These are phyloP conservation scores for Nissolia schottii DNA, from an alignment of 306 rosid species.

Conservation along the genomic window DNA sequence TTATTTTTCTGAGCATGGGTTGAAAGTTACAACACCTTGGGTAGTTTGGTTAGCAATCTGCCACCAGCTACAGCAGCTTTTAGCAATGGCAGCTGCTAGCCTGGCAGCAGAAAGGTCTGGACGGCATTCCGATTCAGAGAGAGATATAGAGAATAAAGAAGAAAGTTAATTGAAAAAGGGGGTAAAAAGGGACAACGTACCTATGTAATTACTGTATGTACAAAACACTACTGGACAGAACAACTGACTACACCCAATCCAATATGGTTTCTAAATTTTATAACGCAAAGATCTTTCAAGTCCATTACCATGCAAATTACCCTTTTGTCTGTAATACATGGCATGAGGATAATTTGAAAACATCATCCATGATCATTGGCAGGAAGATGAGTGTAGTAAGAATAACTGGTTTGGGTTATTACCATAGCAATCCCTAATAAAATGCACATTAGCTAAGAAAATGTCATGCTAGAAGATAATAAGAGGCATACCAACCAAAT, in stretches of 20 bases:
- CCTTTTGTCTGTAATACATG: background rate
- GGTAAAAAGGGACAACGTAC: background rate
- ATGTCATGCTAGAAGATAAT: conserved; percentile 6
- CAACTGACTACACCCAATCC: no score
- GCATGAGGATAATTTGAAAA: background rate
- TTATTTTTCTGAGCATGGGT: background rate
- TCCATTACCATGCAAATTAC: background rate
- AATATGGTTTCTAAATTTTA: conserved; percentile 1
- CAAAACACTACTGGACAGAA: background rate
- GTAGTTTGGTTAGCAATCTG: background rate
- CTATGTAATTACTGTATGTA: background rate
- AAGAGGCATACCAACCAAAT: conserved; percentile 75
- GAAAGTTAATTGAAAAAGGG: background rate
- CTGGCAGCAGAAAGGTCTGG: background rate
- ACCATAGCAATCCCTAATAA: background rate
- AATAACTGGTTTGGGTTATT: background rate
- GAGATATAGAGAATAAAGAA: background rate
- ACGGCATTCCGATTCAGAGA: background rate
- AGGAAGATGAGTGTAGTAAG: background rate
- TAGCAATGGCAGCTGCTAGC: background rate
- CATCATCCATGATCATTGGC: background rate
- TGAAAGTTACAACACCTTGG: background rate
- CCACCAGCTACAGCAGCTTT: background rate
- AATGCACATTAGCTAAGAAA: conserved; percentile 2
- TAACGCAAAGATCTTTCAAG: background rate